Conservation (phyloP, 805 yeast genomes). For the Nakazawaea wickerhamii region DNA sequence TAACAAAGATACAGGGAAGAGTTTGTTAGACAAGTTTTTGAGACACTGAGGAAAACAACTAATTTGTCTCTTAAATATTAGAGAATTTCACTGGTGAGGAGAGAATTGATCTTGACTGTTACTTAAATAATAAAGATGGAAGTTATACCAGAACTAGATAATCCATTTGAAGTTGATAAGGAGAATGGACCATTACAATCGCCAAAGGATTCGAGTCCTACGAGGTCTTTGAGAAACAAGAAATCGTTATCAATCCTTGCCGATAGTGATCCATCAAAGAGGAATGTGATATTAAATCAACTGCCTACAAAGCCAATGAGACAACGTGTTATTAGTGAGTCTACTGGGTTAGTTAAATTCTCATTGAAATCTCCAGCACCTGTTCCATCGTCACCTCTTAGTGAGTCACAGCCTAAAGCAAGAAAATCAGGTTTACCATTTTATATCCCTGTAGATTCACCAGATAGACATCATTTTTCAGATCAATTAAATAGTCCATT, state of each 20-base stretch:
- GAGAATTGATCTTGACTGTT: too few relatives aligned
- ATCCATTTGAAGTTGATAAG: slow-evolving; percentile 2
- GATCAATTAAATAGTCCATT: slow-evolving; percentile 8
- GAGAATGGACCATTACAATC: not conserved
- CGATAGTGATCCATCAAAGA: slow-evolving; percentile 8
- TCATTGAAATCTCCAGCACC: slow-evolving; percentile 21
- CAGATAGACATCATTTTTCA: not conserved
- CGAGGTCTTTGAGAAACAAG: slow-evolving; percentile 20
- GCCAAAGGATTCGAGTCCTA: not conserved
- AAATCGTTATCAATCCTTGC: slow-evolving; percentile 30
- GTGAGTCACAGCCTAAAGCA: not conserved
- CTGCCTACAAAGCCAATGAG: slow-evolving; percentile 23
- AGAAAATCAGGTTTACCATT: slow-evolving; percentile 28
- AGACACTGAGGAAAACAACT: too few relatives aligned
- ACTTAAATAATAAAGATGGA: slow-evolving; percentile 1
- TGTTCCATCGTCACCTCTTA: not conserved
- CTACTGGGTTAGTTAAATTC: slow-evolving; percentile 47
- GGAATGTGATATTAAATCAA: slow-evolving; percentile 14
- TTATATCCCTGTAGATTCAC: slow-evolving; percentile 26
- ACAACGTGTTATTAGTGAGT: slow-evolving; percentile 41
- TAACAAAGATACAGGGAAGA: too few relatives aligned
- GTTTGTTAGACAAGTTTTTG: too few relatives aligned
- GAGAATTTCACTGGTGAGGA: too few relatives aligned
- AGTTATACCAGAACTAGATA: slow-evolving; percentile 4
- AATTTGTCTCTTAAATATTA: too few relatives aligned